Evolutionary conservation across 768 basidiomycete species (phyloP).

Genomic region (Mycena floridula): DNA sequence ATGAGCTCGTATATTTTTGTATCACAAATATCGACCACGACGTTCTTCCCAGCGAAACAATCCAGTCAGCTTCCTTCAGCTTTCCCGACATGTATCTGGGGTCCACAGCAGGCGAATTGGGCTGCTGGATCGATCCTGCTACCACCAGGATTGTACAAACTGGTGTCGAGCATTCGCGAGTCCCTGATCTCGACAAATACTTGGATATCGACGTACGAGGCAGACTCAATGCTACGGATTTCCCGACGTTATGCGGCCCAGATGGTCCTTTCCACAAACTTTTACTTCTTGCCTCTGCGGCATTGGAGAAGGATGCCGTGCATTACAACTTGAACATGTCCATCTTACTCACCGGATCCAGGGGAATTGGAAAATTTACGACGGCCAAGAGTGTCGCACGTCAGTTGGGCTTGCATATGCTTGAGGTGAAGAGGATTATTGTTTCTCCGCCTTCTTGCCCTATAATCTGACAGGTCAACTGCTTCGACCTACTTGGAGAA

Average conservation of each 20-base stretch:
- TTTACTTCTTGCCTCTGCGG: slow-evolving; percentile 51
- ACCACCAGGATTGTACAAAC: slow-evolving; percentile 74
- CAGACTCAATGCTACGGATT: background rate
- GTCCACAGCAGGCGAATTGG: slow-evolving; percentile 61
- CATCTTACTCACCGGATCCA: slow-evolving; percentile 70
- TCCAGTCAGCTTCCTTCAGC: slow-evolving; percentile 5
- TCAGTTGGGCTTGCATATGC: slow-evolving; percentile 66
- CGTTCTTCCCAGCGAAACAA: slow-evolving; percentile 31
- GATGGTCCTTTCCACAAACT: slow-evolving; percentile 41
- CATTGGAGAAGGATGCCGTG: slow-evolving; percentile 43
- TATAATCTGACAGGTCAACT: slow-evolving; percentile 58
- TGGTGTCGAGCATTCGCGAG: slow-evolving; percentile 64
- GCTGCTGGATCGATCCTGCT: slow-evolving; percentile 76
- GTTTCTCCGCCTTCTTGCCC: background rate
- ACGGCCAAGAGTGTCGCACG: slow-evolving; percentile 49
- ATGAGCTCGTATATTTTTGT: slow-evolving; percentile 67
- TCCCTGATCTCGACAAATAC: slow-evolving; percentile 48
- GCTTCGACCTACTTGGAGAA: slow-evolving; percentile 79
- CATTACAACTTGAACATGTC: slow-evolving; percentile 63
- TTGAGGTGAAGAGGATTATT: slow-evolving; percentile 48
- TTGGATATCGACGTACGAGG: slow-evolving; percentile 12
- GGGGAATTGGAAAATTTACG: slow-evolving; percentile 80
- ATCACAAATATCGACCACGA: slow-evolving; percentile 74
- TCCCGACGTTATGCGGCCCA: slow-evolving; percentile 18
- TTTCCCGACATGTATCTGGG: slow-evolving; percentile 45